Conservation (phyloP, 176 grass and related monocot species). For the Avena sativa region DNA sequence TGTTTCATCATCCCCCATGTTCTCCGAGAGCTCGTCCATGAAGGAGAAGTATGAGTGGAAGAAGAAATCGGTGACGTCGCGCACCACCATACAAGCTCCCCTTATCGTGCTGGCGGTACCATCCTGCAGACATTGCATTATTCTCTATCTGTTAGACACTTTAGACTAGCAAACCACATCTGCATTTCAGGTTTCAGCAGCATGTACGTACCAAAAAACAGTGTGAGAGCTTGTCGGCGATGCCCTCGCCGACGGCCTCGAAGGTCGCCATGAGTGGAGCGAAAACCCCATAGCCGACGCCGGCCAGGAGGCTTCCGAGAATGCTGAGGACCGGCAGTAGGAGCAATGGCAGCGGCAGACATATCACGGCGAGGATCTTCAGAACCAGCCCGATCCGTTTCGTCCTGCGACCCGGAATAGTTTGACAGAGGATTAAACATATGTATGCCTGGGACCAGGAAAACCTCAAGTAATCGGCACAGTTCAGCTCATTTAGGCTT, state of each 20-base stretch:
- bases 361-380: slow-evolving; percentile 57
- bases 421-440: neutral
- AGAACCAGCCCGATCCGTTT: slow-evolving; percentile 62
- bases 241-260: slow-evolving; percentile 62
- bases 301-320: slow-evolving; percentile 70
- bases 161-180: neutral
- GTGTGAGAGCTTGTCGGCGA: slow-evolving; percentile 66
- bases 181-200: slow-evolving; percentile 2
- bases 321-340: slow-evolving; percentile 55
- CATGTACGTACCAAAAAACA: slow-evolving; percentile 60
- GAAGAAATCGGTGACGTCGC: slow-evolving; percentile 81
- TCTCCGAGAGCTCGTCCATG: slow-evolving; percentile 80
- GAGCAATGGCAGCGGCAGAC: slow-evolving; percentile 60
- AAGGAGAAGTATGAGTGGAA: slow-evolving; percentile 94
- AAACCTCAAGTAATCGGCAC: neutral
- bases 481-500: neutral
- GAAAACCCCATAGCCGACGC: slow-evolving; percentile 73
- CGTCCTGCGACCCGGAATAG: slow-evolving; percentile 55
- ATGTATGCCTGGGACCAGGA: neutral
- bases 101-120: slow-evolving; percentile 58
- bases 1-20: slow-evolving; percentile 59
- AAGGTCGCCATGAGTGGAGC: slow-evolving; percentile 81
- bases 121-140: slow-evolving; percentile 55
- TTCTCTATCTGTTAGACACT: neutral
- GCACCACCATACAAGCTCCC: slow-evolving; percentile 71